phyloP scores from a whole-genome alignment of 2,329 filamentous ascomycete genomes.

The Lasiodiplodia hormozganensis region DNA sequence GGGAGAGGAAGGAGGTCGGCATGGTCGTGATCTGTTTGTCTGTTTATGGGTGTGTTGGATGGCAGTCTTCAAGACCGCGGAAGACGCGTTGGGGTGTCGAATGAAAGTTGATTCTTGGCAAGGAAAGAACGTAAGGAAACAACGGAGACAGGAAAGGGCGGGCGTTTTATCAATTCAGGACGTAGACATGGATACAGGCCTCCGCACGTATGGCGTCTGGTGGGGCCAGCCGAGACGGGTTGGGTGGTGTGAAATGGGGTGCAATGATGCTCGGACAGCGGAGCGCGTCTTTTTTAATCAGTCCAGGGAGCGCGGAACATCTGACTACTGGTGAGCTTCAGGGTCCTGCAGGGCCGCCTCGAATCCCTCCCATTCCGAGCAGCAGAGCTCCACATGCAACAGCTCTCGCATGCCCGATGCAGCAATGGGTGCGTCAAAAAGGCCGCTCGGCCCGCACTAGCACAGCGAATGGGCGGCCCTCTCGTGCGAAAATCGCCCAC shows the following conservation, averaged over 20 bases:
- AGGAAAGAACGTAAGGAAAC: constrained; percentile 8
- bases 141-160: not conserved
- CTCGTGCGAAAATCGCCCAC: not conserved
- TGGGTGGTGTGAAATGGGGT: constrained; percentile 25
- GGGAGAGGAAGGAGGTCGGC: constrained; percentile 35
- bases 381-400: constrained; percentile 14
- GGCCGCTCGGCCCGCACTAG: constrained; percentile 16
- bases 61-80: not conserved
- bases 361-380: constrained; percentile 21
- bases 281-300: constrained; percentile 18
- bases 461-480: constrained; percentile 2
- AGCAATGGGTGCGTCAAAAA: constrained; percentile 17
- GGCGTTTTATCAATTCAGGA: constrained; percentile 5
- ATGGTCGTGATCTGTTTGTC: not conserved
- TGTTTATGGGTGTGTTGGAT: not conserved
- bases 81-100: not conserved
- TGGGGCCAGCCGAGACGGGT: constrained; percentile 6
- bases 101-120: constrained; percentile 6
- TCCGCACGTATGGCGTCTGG: not conserved
- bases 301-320: constrained; percentile 11
- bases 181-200: not conserved
- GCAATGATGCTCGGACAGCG: not conserved
- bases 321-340: constrained; percentile 11
- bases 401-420: constrained; percentile 18
- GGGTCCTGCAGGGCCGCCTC: constrained; percentile 20